Conservation (phyloP, 1,284 basidiomycete species). For the Ganoderma lingzhi region DNA sequence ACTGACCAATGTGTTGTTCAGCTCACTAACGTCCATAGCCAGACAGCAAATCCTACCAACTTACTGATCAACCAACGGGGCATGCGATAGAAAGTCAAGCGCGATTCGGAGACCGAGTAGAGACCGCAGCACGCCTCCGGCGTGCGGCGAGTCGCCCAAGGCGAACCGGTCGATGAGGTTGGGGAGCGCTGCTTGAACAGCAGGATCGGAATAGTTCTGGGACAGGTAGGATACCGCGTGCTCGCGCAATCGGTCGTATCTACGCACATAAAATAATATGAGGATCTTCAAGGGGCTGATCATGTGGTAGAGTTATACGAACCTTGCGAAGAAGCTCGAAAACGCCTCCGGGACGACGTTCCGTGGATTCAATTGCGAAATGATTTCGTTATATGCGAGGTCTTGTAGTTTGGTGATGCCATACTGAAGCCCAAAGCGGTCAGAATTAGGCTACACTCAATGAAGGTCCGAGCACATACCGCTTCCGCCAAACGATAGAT, state of each 20-base stretch:
- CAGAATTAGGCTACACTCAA: too few relatives aligned
- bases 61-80: too few relatives aligned
- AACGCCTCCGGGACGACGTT: conserved; percentile 36
- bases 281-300: neutral
- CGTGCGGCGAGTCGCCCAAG: conserved; percentile 29
- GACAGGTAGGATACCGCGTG: conserved; percentile 31
- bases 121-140: conserved; percentile 27
- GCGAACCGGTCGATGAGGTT: conserved; percentile 22
- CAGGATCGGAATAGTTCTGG: conserved; percentile 16
- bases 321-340: conserved; percentile 30
- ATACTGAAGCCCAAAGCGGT: conserved; percentile 7
- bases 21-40: too few relatives aligned
- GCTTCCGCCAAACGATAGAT: conserved; percentile 39
- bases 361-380: conserved; percentile 17
- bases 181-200: conserved; percentile 18
- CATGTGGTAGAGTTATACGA: conserved; percentile 1
- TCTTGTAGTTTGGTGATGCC: conserved; percentile 29
- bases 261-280: neutral
- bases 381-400: conserved; percentile 28
- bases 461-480: conserved; percentile 17
- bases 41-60: too few relatives aligned
- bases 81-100: neutral
- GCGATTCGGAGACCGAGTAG: conserved; percentile 27
- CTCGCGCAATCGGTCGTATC: conserved; percentile 30
- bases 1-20: too few relatives aligned